phyloP scores from a whole-genome alignment of 768 basidiomycete species.

The Lactarius tabidus region DNA sequence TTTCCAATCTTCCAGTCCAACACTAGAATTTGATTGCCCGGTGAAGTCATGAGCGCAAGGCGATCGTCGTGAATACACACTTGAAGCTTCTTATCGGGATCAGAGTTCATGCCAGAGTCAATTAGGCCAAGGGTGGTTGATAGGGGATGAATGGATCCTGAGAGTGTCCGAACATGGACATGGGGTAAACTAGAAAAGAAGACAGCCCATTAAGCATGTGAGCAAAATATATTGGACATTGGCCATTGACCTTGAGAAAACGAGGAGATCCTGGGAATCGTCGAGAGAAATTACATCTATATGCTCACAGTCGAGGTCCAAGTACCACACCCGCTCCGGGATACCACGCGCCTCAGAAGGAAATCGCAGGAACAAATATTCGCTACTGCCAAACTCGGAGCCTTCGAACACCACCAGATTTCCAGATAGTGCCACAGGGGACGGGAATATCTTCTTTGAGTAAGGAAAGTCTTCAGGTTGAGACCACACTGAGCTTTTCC shows the following conservation, averaged over 20 bases:
- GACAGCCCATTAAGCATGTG: too few relatives aligned
- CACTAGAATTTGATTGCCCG: not conserved
- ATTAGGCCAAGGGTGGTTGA: not conserved
- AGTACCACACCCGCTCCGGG: not conserved
- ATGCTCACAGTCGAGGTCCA: not conserved
- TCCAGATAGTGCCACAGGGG: not conserved
- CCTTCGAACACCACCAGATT: conserved; percentile 5
- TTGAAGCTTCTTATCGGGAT: too few relatives aligned
- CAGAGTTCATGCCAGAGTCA: not conserved
- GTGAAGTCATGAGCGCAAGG: not conserved
- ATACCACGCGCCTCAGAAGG: conserved; percentile 13
- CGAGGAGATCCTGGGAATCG: conserved; percentile 11
- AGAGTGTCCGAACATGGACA: conserved; percentile 9
- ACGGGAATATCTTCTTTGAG: not conserved
- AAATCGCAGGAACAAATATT: not conserved
- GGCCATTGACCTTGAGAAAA: not conserved
- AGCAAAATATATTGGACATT: not conserved
- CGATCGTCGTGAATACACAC: not conserved
- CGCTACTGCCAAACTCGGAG: not conserved
- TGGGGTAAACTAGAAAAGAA: not conserved
- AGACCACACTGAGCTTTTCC: conserved; percentile 2
- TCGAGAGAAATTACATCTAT: not conserved
- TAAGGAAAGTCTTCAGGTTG: not conserved
- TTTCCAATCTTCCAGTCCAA: conserved; percentile 11
- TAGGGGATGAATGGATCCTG: conserved; percentile 3